Evolutionary conservation across 176 grass and related monocot genomes (phyloP), one percentile per base, ranked within the genome.

Genomic region (Thinopyrum elongatum): DNA sequence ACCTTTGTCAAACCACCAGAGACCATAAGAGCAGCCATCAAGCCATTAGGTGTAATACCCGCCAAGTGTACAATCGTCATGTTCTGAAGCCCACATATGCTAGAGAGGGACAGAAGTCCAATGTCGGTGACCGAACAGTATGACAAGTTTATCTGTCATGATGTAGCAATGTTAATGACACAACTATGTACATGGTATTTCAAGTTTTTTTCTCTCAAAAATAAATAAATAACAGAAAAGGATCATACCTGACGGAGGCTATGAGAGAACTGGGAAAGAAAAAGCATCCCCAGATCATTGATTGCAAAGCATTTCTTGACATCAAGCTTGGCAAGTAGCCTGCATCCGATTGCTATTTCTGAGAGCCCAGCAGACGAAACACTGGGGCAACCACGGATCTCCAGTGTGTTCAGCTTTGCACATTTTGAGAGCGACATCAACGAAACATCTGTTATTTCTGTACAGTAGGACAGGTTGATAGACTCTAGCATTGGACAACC

Each of bases 391-490:
- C 93, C 88, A 85, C 93, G 88, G 36, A 95, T 91, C 76, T 94
- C 96, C 16, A 98, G 75, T 8, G 91, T 92, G 7, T 90, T 91
- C 53, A 98, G 86, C 38, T 81, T 86, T 44, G 11, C 22, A 10
- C 93, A 98, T 86, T 90, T 91, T 77, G 93, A 98, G 12, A 98
- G 84, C 22, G 88, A 59, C 17, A 12, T 82, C 76, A 95, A 68
- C 26, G 93, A 90, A 60, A 61, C n/a, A 17, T 98, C 90, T 38
- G 96, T 94, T 84, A 94, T 88, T 64, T 76, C 64, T 73, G 90
- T 95, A 85, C 96, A 98, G 70, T 98, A 95, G 1, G 97, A 89
- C 78, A 98, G 31, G 85, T 90, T 94, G 74, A 95, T 91, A 46
- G 65, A 91, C 31, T 95, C 86, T 70, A 98, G 76, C 66, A 84